Percentiles rank a stretch among this genome's conserved stretches.
These are phyloP conservation scores for Saccharum officinarum DNA, from an alignment of 176 grass and related monocot species.

Conservation along the genomic window DNA sequence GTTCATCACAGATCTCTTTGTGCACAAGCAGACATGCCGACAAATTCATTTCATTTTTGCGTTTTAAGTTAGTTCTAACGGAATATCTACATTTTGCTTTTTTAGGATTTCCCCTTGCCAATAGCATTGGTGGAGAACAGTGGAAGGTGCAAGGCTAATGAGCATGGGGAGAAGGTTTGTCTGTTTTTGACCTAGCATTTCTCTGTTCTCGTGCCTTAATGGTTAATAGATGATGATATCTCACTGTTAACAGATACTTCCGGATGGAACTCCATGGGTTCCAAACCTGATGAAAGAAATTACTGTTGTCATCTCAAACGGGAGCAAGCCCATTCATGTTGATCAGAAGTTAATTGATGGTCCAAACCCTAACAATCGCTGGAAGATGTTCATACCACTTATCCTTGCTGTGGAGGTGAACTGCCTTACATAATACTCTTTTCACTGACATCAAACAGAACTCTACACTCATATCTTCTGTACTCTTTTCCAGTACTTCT, in stretches of 20 bases:
- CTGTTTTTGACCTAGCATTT: constrained; percentile 26
- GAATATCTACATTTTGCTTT: constrained; percentile 15
- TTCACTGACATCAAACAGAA: background rate
- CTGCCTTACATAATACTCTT: background rate
- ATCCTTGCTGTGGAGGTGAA: constrained; percentile 75
- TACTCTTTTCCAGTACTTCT: constrained; percentile 68
- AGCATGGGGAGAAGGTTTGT: constrained; percentile 81
- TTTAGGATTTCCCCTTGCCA: constrained; percentile 67
- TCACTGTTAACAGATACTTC: constrained; percentile 63
- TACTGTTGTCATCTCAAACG: constrained; percentile 73
- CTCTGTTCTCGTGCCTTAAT: background rate
- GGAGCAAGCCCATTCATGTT: constrained; percentile 71
- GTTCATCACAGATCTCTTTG: background rate
- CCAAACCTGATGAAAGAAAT: constrained; percentile 89
- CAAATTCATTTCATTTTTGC: background rate
- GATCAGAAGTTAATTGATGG: constrained; percentile 95
- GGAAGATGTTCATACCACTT: constrained; percentile 85
- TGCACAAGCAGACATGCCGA: background rate
- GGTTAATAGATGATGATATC: constrained; percentile 15
- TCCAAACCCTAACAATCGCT: constrained; percentile 80
- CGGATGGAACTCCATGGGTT: constrained; percentile 83
- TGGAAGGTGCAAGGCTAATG: constrained; percentile 93
- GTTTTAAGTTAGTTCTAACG: constrained; percentile 14
- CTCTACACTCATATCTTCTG: constrained; percentile 1
- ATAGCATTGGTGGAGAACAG: constrained; percentile 89